Conservation (phyloP, 1,284 basidiomycete species). For the Athelia sp. region DNA sequence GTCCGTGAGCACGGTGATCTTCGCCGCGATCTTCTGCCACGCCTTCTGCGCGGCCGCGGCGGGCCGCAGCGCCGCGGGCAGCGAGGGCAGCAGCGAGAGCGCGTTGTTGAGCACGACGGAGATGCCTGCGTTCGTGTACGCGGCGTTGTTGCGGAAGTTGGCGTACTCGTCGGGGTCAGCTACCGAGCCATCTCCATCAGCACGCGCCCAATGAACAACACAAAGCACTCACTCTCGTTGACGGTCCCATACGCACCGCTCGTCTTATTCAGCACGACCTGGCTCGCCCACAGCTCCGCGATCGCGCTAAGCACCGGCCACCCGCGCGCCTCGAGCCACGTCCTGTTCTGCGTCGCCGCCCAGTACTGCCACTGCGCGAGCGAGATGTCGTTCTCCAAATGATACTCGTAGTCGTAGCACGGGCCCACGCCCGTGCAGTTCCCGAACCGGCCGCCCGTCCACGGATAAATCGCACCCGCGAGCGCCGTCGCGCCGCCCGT, state of each 20-base stretch:
- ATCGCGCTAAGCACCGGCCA: slow-evolving; percentile 1
- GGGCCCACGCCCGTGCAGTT: slow-evolving; percentile 4
- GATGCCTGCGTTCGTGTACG: slow-evolving; percentile 2
- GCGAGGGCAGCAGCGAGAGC: neutral
- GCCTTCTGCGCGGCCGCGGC: neutral
- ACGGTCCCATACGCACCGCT: neutral
- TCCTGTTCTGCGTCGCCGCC: slow-evolving; percentile 3
- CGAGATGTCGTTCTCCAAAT: slow-evolving; percentile 3
- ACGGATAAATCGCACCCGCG: neutral
- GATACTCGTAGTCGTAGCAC: slow-evolving; percentile 1
- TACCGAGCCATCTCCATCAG: neutral
- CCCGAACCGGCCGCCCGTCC: slow-evolving; percentile 1
- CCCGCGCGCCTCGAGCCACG: slow-evolving; percentile 2
- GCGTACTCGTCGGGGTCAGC: slow-evolving; percentile 2
- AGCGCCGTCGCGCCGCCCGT: no score
- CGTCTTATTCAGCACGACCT: slow-evolving; percentile 1
- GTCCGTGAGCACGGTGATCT: neutral
- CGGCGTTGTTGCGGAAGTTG: slow-evolving; percentile 4
- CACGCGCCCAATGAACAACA: neutral
- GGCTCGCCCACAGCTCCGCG: slow-evolving; percentile 2
- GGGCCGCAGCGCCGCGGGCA: neutral
- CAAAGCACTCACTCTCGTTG: slow-evolving; percentile 1
- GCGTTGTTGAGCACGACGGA: neutral
- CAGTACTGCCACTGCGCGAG: slow-evolving; percentile 3
- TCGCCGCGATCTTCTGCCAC: neutral